Evolutionary conservation across 805 yeast species (phyloP).

Genomic region (Candida ascalaphidarum): DNA sequence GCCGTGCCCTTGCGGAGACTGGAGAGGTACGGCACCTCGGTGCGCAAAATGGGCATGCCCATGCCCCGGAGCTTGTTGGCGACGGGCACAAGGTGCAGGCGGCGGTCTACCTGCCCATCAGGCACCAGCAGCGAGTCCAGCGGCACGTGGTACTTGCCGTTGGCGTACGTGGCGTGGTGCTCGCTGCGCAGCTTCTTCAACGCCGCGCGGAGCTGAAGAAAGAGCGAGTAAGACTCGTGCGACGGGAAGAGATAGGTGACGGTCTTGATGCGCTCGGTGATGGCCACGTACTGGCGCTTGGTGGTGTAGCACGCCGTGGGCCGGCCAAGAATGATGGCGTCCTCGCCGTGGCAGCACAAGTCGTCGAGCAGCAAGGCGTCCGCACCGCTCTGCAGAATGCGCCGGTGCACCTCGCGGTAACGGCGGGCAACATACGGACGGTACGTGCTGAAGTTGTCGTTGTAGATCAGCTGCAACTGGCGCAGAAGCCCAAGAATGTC

Average conservation of each 20-base stretch:
- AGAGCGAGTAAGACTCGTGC: slow-evolving; percentile 17
- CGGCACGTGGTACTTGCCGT: slow-evolving; percentile 3
- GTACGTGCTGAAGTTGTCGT: slow-evolving; percentile 29
- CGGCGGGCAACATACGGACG: slow-evolving; percentile 29
- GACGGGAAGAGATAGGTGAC: slow-evolving; percentile 21
- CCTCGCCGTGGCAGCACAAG: slow-evolving; percentile 9
- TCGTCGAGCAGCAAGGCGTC: slow-evolving; percentile 1
- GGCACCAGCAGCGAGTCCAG: neutral
- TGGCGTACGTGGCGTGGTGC: slow-evolving; percentile 12
- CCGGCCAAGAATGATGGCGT: slow-evolving; percentile 16
- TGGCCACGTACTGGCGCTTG: slow-evolving; percentile 24
- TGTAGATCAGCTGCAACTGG: slow-evolving; percentile 27
- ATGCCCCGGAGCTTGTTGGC: slow-evolving; percentile 20
- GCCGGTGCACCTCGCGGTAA: slow-evolving; percentile 14
- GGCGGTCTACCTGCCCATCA: slow-evolving; percentile 9
- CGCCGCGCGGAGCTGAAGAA: slow-evolving; percentile 16
- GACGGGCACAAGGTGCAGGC: slow-evolving; percentile 24
- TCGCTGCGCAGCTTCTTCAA: slow-evolving; percentile 11
- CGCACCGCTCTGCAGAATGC: slow-evolving; percentile 1
- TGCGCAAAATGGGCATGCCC: slow-evolving; percentile 30
- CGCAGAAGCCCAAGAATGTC: too few relatives aligned
- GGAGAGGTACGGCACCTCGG: slow-evolving; percentile 28
- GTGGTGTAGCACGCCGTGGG: slow-evolving; percentile 12
- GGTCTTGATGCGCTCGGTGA: slow-evolving; percentile 21
- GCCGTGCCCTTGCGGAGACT: slow-evolving; percentile 26